Evolutionary conservation across 495 filamentous ascomycete genomes (phyloP).

Genomic region (Cercophora newfieldiana): DNA sequence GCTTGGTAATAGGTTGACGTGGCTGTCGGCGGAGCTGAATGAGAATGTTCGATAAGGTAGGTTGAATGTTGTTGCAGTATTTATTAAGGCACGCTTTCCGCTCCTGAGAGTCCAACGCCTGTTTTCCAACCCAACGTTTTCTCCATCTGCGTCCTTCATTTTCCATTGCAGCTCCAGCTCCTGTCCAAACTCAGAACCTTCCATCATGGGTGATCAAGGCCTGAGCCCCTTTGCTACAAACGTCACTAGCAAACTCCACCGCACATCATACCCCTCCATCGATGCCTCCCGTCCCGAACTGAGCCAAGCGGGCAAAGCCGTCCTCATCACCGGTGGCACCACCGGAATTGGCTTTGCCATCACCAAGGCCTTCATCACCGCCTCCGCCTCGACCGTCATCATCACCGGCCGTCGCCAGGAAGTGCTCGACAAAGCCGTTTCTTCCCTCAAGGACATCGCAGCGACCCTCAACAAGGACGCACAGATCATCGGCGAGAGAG

Average conservation of each 20-base stretch:
- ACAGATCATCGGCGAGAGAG: background rate
- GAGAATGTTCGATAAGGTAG: too few relatives aligned
- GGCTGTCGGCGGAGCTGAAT: too few relatives aligned
- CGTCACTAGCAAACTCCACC: background rate
- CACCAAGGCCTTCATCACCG: background rate
- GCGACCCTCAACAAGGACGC: background rate
- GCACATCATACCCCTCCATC: background rate
- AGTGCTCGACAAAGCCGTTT: background rate
- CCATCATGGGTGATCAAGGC: background rate
- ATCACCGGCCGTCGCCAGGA: constrained; percentile 5
- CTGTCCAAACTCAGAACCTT: background rate
- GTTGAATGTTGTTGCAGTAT: too few relatives aligned
- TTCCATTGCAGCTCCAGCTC: background rate
- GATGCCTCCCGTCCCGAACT: constrained; percentile 5
- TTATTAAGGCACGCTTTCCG: too few relatives aligned
- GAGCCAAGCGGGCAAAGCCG: background rate
- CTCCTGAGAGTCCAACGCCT: too few relatives aligned
- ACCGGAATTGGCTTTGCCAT: background rate
- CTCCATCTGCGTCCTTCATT: background rate
- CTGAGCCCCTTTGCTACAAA: background rate
- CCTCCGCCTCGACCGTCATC: constrained; percentile 1
- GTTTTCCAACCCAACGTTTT: too few relatives aligned
- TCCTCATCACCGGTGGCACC: constrained; percentile 1
- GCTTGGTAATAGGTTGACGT: too few relatives aligned
- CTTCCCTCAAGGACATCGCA: background rate